These are phyloP conservation scores for Mariannaea sp. DNA, from an alignment of 2,329 filamentous ascomycete genomes.

Conservation along the genomic window DNA sequence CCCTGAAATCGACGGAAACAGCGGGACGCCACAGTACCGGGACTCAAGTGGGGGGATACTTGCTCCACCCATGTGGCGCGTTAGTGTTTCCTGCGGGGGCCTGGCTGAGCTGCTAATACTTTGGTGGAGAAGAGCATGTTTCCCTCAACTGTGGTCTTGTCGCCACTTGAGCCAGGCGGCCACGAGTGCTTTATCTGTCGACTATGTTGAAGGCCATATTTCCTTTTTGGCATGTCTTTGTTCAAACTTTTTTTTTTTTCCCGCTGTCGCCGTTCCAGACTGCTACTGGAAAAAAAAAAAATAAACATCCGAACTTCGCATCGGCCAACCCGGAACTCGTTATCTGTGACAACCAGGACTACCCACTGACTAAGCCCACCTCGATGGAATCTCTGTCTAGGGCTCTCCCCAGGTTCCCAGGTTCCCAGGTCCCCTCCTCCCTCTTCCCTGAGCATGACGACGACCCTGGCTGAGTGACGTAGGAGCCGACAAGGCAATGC, in stretches of 20 bases:
- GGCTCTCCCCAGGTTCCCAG: not conserved
- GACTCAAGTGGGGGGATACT: constrained; percentile 7
- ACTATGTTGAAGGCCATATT: too few species aligned
- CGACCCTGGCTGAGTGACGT: constrained; percentile 13
- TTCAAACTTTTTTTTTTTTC: too few species aligned
- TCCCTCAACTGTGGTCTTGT: not conserved
- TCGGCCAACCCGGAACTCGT: too few species aligned
- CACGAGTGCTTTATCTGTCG: not conserved
- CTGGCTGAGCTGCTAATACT: not conserved
- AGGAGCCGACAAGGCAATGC: constrained; percentile 5
- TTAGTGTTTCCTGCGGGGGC: not conserved
- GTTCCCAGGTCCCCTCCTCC: too few species aligned
- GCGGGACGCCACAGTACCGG: constrained; percentile 6
- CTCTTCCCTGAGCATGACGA: constrained; percentile 12
- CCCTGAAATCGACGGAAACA: constrained; percentile 14
- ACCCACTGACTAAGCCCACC: constrained; percentile 17
- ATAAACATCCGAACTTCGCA: too few species aligned
- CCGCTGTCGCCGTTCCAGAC: too few species aligned
- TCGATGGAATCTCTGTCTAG: not conserved
- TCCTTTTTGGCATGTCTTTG: too few species aligned
- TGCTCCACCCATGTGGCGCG: constrained; percentile 3
- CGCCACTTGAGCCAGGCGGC: not conserved
- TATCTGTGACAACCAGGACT: not conserved
- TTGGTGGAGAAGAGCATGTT: constrained; percentile 1
- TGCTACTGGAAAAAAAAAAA: too few species aligned